A percentile compares a stretch with the other conserved stretches of the same genome.
Evolutionary conservation across 192 early-diverging fungal genomes (phyloP).

Genomic region (Backusella westeae): DNA sequence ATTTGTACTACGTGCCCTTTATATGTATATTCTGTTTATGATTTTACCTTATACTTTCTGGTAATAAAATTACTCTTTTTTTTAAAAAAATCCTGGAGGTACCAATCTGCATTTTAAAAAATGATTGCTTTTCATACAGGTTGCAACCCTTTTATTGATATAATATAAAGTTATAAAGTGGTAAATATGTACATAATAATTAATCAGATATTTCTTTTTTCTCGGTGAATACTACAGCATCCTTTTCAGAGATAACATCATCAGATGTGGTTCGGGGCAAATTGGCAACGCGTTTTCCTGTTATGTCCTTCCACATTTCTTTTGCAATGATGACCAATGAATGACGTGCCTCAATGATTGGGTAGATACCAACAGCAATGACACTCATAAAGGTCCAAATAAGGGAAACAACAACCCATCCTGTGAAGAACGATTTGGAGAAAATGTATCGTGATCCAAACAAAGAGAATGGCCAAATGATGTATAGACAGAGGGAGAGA

Average conservation of each 20-base stretch:
- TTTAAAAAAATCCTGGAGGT: no score
- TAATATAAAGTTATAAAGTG: no score
- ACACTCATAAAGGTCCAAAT: constrained; percentile 59
- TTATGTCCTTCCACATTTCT: constrained; percentile 29
- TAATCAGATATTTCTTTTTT: background rate
- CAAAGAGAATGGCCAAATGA: constrained; percentile 74
- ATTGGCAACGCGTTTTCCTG: background rate
- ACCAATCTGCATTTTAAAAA: no score
- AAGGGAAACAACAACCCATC: constrained; percentile 64
- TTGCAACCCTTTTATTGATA: no score
- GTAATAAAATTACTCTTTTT: no score
- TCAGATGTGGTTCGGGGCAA: background rate
- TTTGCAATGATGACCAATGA: constrained; percentile 8
- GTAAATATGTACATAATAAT: background rate
- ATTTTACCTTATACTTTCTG: no score
- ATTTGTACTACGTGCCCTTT: no score
- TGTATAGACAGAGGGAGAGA: constrained; percentile 57
- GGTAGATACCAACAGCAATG: constrained; percentile 56
- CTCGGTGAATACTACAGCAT: background rate
- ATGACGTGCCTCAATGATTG: constrained; percentile 44
- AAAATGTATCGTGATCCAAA: constrained; percentile 66
- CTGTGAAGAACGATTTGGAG: constrained; percentile 61
- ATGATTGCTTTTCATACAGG: no score
- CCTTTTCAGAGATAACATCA: background rate
- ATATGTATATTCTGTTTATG: no score